phyloP scores from a whole-genome alignment of 352 stramenopile species.

The Thalassiosira mediterranea region DNA sequence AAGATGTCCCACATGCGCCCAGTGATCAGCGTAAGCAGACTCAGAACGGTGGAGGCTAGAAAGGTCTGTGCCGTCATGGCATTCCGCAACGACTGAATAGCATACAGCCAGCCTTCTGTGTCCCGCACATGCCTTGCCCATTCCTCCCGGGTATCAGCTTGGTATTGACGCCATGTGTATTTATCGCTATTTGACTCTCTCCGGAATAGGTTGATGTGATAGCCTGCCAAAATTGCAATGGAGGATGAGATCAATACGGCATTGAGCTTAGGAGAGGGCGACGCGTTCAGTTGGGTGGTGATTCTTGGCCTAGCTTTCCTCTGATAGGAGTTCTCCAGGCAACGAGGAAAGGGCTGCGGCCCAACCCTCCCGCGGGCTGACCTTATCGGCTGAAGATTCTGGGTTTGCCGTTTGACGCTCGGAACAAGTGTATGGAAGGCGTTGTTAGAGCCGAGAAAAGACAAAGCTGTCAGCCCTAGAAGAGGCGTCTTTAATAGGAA shows the following conservation, averaged over 20 bases:
- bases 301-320: too few relatives aligned
- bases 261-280: too few relatives aligned
- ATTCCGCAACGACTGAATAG: constrained; percentile 46
- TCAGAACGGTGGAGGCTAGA: constrained; percentile 37
- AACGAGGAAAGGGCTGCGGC: too few relatives aligned
- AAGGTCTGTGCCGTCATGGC: constrained; percentile 47
- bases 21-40: constrained; percentile 27
- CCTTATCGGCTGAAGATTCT: too few relatives aligned
- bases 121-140: constrained; percentile 35
- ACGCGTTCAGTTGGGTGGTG: too few relatives aligned
- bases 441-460: too few relatives aligned
- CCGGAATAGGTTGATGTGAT: constrained; percentile 7
- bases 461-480: too few relatives aligned
- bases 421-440: too few relatives aligned
- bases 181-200: constrained; percentile 3
- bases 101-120: constrained; percentile 49
- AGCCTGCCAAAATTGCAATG: constrained; percentile 2
- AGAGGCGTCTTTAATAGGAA: too few relatives aligned
- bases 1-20: constrained; percentile 26
- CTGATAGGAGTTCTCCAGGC: too few relatives aligned
- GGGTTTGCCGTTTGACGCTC: too few relatives aligned
- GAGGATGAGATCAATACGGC: constrained; percentile 9
- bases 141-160: constrained; percentile 24
- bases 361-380: too few relatives aligned
- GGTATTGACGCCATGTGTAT: constrained; percentile 30